Evolutionary conservation across 2,329 filamentous ascomycete species (phyloP).

Genomic region (Cordyceps farinosa): DNA sequence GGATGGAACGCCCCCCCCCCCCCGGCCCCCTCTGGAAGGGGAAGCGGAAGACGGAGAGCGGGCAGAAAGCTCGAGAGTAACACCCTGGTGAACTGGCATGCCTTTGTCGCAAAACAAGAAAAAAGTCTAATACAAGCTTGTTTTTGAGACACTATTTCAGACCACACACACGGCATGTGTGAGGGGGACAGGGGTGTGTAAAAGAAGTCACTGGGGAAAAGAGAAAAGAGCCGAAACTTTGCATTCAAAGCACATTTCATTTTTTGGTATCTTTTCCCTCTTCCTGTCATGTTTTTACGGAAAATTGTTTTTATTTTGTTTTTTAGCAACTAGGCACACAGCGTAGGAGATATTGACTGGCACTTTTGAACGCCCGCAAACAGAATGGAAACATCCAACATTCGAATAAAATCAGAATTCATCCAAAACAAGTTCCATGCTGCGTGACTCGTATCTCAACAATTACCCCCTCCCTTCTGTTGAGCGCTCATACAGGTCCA

Average conservation of each 20-base stretch:
- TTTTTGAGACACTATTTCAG: conserved; percentile 6
- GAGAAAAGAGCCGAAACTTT: not conserved
- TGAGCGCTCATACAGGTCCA: not conserved
- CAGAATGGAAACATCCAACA: not conserved
- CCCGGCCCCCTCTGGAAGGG: too few species aligned
- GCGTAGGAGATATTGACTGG: not conserved
- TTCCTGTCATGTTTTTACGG: not conserved
- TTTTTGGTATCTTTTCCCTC: not conserved
- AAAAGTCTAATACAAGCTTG: conserved; percentile 16
- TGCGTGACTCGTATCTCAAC: not conserved
- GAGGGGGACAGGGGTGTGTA: not conserved
- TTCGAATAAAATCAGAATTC: not conserved
- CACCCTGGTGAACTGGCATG: not conserved
- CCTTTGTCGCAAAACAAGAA: not conserved
- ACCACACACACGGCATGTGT: not conserved
- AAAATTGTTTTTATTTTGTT: not conserved
- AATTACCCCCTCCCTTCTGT: not conserved
- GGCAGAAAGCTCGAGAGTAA: too few species aligned
- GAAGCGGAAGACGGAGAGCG: not conserved
- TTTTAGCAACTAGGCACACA: not conserved
- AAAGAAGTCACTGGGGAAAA: not conserved
- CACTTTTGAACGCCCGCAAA: not conserved
- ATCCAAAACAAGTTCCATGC: not conserved
- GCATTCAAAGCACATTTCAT: not conserved
- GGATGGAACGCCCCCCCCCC: too few species aligned